Conservation (phyloP, 2,329 filamentous ascomycete species). For the Malbranchea cinnamomea region DNA sequence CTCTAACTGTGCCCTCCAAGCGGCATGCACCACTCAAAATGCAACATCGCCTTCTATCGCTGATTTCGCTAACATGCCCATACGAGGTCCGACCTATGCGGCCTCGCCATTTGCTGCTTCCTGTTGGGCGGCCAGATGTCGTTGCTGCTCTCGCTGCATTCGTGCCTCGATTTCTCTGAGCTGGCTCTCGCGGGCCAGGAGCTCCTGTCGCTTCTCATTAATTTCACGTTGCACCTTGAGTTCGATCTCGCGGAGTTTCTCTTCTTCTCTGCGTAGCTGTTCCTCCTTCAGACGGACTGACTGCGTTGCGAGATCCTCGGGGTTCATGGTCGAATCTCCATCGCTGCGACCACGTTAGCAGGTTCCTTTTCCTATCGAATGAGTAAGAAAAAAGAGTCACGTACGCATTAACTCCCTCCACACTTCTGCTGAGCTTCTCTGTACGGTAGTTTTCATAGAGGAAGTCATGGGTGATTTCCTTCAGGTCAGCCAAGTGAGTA, state of each 20-base stretch:
- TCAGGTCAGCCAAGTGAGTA: slow-evolving; percentile 93
- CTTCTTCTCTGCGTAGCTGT: slow-evolving; percentile 95
- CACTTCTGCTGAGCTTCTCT: slow-evolving; percentile 99
- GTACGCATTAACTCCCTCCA: slow-evolving; percentile 78
- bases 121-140: slow-evolving; percentile 13
- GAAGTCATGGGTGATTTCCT: slow-evolving; percentile 99
- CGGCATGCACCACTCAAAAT: too few species aligned
- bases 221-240: slow-evolving; percentile 99
- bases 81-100: too few species aligned
- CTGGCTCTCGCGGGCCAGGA: slow-evolving; percentile 93
- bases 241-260: slow-evolving; percentile 99
- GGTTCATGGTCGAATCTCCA: slow-evolving; percentile 23
- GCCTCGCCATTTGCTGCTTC: slow-evolving; percentile 18
- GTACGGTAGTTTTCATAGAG: slow-evolving; percentile 99
- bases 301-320: slow-evolving; percentile 90
- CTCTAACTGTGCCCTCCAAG: too few species aligned
- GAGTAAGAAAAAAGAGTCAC: slow-evolving; percentile 27
- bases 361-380: slow-evolving; percentile 3
- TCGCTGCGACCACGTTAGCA: slow-evolving; percentile 5
- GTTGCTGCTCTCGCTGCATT: slow-evolving; percentile 73
- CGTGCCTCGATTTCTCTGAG: slow-evolving; percentile 96
- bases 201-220: slow-evolving; percentile 98
- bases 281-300: slow-evolving; percentile 99
- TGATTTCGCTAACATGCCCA: too few species aligned
- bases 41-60: too few species aligned